phyloP scores from a whole-genome alignment of 2,329 filamentous ascomycete genomes.

The Aspergillus piperis region DNA sequence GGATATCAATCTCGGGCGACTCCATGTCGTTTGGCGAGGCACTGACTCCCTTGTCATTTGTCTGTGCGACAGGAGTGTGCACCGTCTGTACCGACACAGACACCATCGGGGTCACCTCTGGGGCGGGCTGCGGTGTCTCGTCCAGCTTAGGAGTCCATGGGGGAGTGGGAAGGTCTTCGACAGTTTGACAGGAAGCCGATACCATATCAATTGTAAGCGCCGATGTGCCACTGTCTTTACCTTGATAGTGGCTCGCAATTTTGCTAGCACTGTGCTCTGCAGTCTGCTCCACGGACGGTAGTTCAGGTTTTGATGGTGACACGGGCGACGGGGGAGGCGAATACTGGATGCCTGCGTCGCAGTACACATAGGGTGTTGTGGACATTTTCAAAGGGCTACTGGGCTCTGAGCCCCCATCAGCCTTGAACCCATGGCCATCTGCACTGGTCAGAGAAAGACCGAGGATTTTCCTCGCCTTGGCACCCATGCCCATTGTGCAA shows the following conservation, averaged over 20 bases:
- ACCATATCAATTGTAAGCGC: conserved; percentile 39
- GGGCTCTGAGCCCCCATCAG: conserved; percentile 26
- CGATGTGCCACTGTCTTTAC: conserved; percentile 35
- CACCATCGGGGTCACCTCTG: conserved; percentile 24
- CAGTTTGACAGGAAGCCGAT: conserved; percentile 48
- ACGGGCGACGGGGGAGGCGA: conserved; percentile 77
- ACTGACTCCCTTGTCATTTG: conserved; percentile 17
- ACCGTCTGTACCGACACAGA: conserved; percentile 41
- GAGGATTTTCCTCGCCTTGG: conserved; percentile 49
- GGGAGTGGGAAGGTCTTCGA: conserved; percentile 39
- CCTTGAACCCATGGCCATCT: conserved; percentile 26
- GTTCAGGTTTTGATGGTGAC: conserved; percentile 22
- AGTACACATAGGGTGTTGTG: conserved; percentile 57
- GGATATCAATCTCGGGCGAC: conserved; percentile 57
- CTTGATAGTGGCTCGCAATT: conserved; percentile 15
- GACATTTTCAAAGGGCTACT: conserved; percentile 55
- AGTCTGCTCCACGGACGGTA: conserved; percentile 1
- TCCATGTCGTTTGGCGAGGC: conserved; percentile 17
- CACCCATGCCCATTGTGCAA: conserved; percentile 34
- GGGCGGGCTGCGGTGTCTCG: conserved; percentile 18
- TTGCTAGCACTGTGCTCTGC: background rate
- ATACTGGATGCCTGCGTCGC: conserved; percentile 76
- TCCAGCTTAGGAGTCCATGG: conserved; percentile 37
- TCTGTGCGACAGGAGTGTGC: conserved; percentile 15
- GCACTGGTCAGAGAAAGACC: conserved; percentile 43